Evolutionary conservation across 805 yeast species (phyloP).

Genomic region (Saturnispora zaruensis): DNA sequence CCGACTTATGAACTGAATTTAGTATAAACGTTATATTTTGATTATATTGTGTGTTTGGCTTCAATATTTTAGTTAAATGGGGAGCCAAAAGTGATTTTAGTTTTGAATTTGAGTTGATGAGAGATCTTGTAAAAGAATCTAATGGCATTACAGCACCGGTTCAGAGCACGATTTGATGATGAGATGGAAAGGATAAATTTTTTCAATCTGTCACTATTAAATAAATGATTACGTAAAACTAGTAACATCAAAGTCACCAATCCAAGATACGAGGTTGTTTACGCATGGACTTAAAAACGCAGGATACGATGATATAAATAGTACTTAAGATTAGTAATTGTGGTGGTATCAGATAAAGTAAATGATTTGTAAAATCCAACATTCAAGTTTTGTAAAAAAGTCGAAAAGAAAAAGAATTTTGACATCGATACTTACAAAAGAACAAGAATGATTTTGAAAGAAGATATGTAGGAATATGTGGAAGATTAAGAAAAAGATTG

Average conservation of each 20-base stretch:
- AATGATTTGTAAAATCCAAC: too few species aligned
- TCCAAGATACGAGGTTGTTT: too few species aligned
- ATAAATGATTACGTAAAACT: neutral
- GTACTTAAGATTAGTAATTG: too few species aligned
- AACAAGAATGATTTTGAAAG: neutral
- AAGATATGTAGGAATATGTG: neutral
- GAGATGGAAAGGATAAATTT: neutral
- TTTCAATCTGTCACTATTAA: neutral
- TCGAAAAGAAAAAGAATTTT: too few species aligned
- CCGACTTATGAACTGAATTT: slow-evolving; percentile 1
- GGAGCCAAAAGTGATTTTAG: neutral
- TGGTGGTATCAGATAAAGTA: too few species aligned
- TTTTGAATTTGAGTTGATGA: neutral
- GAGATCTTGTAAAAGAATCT: slow-evolving; percentile 1
- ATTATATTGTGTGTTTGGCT: slow-evolving; percentile 5
- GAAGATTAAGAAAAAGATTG: neutral
- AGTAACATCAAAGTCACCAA: too few species aligned
- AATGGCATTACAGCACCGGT: neutral
- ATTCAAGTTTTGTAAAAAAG: too few species aligned
- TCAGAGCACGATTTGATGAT: neutral
- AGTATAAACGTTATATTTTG: neutral
- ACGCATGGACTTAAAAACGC: too few species aligned
- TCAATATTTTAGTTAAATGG: neutral
- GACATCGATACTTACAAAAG: too few species aligned
- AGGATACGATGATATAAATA: too few species aligned